Evolutionary conservation across 805 yeast genomes (phyloP).

Genomic region (Yarrowia sp.): DNA sequence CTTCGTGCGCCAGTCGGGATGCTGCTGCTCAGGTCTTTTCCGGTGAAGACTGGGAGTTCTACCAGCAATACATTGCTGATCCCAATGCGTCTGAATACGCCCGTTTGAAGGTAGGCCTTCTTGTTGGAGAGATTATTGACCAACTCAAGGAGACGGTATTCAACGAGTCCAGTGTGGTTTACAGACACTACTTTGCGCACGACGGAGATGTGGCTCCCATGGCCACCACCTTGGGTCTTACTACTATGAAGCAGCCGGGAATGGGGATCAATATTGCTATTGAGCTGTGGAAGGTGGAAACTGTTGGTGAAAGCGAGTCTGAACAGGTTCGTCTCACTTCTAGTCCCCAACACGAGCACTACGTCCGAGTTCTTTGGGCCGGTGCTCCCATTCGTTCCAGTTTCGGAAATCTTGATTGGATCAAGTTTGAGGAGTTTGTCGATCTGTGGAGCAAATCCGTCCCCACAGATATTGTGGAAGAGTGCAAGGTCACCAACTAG

Average conservation of each 20-base stretch:
- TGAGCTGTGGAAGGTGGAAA: not conserved
- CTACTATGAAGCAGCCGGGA: conserved; percentile 38
- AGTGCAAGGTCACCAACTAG: not conserved
- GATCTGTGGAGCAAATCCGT: conserved; percentile 4
- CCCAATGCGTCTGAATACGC: conserved; percentile 40
- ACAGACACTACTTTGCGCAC: conserved; percentile 45
- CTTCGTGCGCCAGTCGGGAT: conserved; percentile 35
- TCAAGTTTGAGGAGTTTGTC: conserved; percentile 22
- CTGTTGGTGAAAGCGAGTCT: not conserved
- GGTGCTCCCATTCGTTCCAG: conserved; percentile 33
- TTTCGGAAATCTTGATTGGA: conserved; percentile 22
- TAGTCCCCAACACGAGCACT: not conserved
- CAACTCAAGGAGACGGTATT: conserved; percentile 35
- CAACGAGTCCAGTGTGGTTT: conserved; percentile 36
- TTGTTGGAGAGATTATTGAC: conserved; percentile 40
- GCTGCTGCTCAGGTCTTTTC: conserved; percentile 43
- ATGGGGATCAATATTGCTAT: conserved; percentile 2
- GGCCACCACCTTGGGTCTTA: conserved; percentile 40
- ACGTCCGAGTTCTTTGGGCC: conserved; percentile 36
- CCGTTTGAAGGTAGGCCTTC: conserved; percentile 40
- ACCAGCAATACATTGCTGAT: conserved; percentile 30
- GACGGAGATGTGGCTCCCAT: conserved; percentile 42
- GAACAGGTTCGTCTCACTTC: not conserved
- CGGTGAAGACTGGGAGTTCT: conserved; percentile 45
- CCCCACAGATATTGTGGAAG: not conserved